A percentile compares a stretch with the other conserved stretches of the same genome.
Conservation (phyloP, 2,329 filamentous ascomycete species). For the Tolypocladium endophyticum region DNA sequence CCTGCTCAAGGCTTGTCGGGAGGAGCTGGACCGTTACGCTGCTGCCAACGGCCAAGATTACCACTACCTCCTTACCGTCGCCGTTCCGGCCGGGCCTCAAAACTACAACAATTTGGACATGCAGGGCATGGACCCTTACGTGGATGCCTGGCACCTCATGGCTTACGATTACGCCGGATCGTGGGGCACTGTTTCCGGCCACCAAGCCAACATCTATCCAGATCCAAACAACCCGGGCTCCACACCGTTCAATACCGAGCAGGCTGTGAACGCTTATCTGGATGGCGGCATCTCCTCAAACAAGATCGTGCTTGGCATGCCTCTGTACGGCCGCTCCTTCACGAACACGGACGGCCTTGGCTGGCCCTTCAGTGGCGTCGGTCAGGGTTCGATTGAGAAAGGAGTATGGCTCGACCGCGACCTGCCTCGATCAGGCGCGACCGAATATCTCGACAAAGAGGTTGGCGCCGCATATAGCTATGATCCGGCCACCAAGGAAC, state of each 20-base stretch:
- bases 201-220: constrained; percentile 59
- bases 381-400: constrained; percentile 43
- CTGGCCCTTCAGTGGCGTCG: constrained; percentile 50
- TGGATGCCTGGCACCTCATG: constrained; percentile 55
- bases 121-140: constrained; percentile 40
- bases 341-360: constrained; percentile 57
- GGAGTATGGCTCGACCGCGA: constrained; percentile 67
- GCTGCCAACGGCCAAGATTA: constrained; percentile 26
- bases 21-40: constrained; percentile 32
- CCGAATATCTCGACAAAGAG: constrained; percentile 43
- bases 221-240: constrained; percentile 37
- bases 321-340: constrained; percentile 72
- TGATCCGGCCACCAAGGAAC: constrained; percentile 42
- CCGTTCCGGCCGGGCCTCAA: constrained; percentile 33
- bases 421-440: constrained; percentile 50
- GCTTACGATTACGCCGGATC: constrained; percentile 61
- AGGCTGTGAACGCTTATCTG: constrained; percentile 45
- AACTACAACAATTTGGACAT: constrained; percentile 42
- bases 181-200: constrained; percentile 52
- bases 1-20: constrained; percentile 31
- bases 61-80: constrained; percentile 40
- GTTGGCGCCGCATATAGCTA: constrained; percentile 63
- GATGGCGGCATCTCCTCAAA: constrained; percentile 42
- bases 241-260: constrained; percentile 60
- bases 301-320: constrained; percentile 68